Evolutionary conservation across 2,329 filamentous ascomycete species (phyloP).

Genomic region (Colletotrichum camelliae): DNA sequence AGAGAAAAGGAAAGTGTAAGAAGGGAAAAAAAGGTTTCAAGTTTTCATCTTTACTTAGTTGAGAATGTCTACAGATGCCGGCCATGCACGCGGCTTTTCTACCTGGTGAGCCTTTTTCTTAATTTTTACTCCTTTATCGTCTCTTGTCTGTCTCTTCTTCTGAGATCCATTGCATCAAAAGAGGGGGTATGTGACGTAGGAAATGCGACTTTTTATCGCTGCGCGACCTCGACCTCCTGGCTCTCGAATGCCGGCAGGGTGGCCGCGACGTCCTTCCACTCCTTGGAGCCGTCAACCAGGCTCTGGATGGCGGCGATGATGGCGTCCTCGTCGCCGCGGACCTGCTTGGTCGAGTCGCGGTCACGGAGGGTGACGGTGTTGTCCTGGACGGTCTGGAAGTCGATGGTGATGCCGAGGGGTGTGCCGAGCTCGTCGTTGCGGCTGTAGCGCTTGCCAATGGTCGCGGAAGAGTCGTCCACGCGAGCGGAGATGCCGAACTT

Average conservation of each 20-base stretch:
- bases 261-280: conserved; percentile 72
- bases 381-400: conserved; percentile 94
- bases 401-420: conserved; percentile 90
- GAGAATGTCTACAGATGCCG: conserved; percentile 4
- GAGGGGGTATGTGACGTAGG: neutral
- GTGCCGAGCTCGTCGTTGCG: conserved; percentile 97
- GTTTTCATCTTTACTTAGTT: conserved; percentile 1
- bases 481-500: conserved; percentile 80
- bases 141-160: neutral
- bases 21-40: neutral
- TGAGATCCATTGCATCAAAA: neutral
- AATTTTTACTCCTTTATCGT: neutral
- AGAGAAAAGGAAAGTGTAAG: neutral
- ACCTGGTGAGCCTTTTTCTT: neutral
- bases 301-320: conserved; percentile 78
- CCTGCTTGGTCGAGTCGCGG: conserved; percentile 88
- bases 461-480: conserved; percentile 88
- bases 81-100: neutral
- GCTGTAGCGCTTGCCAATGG: conserved; percentile 93
- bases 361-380: conserved; percentile 87
- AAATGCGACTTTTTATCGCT: neutral
- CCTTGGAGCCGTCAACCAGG: conserved; percentile 53
- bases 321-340: conserved; percentile 81
- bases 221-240: conserved; percentile 62
- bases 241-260: conserved; percentile 86